Percentiles rank a stretch among this genome's conserved stretches.
phyloP scores from a whole-genome alignment of 1,284 basidiomycete species.

The Malassezia caprae region DNA sequence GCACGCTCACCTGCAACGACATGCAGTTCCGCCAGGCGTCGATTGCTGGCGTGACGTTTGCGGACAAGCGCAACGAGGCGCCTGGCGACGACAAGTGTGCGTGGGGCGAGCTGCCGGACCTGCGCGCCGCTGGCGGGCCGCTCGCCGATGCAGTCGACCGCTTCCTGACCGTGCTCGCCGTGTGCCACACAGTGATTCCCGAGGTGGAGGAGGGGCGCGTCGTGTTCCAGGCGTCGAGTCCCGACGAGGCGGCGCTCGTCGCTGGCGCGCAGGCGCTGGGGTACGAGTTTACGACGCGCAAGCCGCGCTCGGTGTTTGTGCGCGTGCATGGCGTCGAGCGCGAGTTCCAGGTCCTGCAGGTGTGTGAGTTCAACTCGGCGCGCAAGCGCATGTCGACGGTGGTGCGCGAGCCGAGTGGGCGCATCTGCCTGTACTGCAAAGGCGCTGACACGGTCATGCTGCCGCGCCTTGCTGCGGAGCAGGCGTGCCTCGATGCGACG shows the following conservation, averaged over 20 bases:
- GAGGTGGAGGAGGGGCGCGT: conserved; percentile 60
- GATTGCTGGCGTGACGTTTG: conserved; percentile 78
- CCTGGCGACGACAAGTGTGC: conserved; percentile 21
- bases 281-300: conserved; percentile 86
- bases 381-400: conserved; percentile 96
- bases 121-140: conserved; percentile 50
- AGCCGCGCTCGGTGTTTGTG: conserved; percentile 87
- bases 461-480: conserved; percentile 49
- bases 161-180: conserved; percentile 80
- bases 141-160: conserved; percentile 60
- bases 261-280: conserved; percentile 84
- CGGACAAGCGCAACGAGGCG: conserved; percentile 57
- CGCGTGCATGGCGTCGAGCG: conserved; percentile 62
- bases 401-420: conserved; percentile 74
- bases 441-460: conserved; percentile 87
- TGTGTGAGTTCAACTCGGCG: conserved; percentile 97
- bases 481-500: conserved; percentile 77
- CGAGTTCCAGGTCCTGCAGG: conserved; percentile 86
- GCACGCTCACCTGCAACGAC: conserved; percentile 86
- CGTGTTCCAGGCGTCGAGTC: conserved; percentile 89
- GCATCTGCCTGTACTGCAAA: conserved; percentile 90
- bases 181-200: conserved; percentile 96
- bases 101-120: conserved; percentile 61
- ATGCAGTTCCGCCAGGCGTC: conserved; percentile 95
- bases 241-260: conserved; percentile 93